Evolutionary conservation across 1,139 yeast species (phyloP).

Genomic region (Geotrichum carabidarum): DNA sequence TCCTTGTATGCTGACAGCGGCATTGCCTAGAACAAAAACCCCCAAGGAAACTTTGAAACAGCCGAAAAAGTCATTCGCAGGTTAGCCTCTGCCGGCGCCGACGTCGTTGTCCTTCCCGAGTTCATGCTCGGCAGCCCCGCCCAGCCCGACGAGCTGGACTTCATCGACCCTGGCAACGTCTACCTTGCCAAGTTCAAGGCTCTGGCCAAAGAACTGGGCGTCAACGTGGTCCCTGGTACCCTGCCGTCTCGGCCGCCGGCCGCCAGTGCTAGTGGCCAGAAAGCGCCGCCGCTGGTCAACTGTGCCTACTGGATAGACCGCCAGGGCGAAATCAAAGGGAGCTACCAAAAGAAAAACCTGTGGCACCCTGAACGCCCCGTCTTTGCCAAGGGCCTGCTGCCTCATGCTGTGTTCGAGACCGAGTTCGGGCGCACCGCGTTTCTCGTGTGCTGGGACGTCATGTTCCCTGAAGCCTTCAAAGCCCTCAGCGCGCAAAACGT

Average conservation of each 20-base stretch:
- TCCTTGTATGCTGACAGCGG: not conserved
- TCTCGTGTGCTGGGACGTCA: conserved; percentile 25
- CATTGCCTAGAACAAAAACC: conserved; percentile 2
- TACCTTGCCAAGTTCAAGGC: conserved; percentile 9
- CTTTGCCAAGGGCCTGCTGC: conserved; percentile 21
- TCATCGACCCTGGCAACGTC: conserved; percentile 1
- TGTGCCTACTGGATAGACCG: conserved; percentile 23
- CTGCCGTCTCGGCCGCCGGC: conserved; percentile 5
- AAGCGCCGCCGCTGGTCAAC: conserved; percentile 18
- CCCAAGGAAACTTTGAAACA: conserved; percentile 12
- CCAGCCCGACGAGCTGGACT: conserved; percentile 7
- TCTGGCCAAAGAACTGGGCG: conserved; percentile 22
- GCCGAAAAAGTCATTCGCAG: conserved; percentile 9
- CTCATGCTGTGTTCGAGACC: conserved; percentile 23
- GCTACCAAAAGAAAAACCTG: conserved; percentile 24
- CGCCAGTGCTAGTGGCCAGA: not conserved
- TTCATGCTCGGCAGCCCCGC: conserved; percentile 19
- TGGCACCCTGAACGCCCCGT: conserved; percentile 25
- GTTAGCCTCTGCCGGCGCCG: conserved; percentile 3
- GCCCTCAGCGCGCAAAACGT: conserved; percentile 21
- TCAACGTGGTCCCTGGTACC: conserved; percentile 25
- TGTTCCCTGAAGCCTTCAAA: conserved; percentile 24
- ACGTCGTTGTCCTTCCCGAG: conserved; percentile 20
- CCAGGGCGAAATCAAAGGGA: conserved; percentile 19
- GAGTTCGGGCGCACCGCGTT: conserved; percentile 24